Evolutionary conservation across 495 filamentous ascomycete species (phyloP), one percentile per base, ranked within the genome.

Genomic region (Penicillium cosmopolitanum): DNA sequence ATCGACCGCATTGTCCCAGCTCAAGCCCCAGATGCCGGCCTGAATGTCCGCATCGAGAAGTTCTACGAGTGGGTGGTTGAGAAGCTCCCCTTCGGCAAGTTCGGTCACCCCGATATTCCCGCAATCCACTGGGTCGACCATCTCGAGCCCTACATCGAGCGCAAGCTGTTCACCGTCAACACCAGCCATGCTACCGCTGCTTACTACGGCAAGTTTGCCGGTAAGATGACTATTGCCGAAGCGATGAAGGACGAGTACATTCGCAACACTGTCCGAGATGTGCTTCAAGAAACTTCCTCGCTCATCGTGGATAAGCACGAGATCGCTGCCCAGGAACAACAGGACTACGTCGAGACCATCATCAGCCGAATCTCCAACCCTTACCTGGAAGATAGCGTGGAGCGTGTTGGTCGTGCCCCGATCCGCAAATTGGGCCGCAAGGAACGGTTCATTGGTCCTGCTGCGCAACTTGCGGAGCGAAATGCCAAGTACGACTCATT

Each of bases 61-160:
- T 98, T 96, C 85, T 96, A 89, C 80, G 95, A 98, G 76, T 98
- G 95, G 95, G 95, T 93, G 10, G 93, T 97, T 47, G 95, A 98
- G 66, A 73, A 83, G 67, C 87, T 84, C 3, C 93, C 92, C 0
- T 97, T 96, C 77, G 77, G 84, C 55, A 78, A 82, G 42, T 70
- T 75, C 35, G 80, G 79, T 36, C 84, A 84, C 57, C 92, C 91
- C 2, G 76, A 86, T 36, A 91, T 98, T 72, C 74, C 93, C 54
- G 95, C 93, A 51, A 87, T 98, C 71, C 87, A 94, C 72, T 96
- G 90, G 86, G 96, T 97, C 47, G 87, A 91, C 63, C 85, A 97
- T 80, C 84, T 98, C 23, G 82, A 85, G 69, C 95, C 95, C 53
- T 98, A 92, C 82, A 97, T 98, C 68, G 93, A 98, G 85, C 93